A percentile compares a stretch with the other conserved stretches of the same genome.
phyloP scores from a whole-genome alignment of 768 basidiomycete species.

The Mycena belliarum region DNA sequence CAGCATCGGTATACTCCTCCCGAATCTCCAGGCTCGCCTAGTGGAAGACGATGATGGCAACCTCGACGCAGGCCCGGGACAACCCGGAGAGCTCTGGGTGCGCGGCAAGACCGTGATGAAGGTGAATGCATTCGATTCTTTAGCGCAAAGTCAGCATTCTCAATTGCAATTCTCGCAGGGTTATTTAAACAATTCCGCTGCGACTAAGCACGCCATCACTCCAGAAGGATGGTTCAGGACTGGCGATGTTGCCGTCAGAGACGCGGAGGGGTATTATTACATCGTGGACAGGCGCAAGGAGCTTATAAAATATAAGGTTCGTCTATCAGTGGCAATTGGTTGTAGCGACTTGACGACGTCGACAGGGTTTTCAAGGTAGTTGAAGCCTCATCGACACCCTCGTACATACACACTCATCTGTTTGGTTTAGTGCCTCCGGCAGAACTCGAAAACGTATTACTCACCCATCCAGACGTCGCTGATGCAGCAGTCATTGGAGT shows the following conservation, averaged over 20 bases:
- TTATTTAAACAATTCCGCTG: slow-evolving; percentile 70
- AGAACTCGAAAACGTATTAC: slow-evolving; percentile 75
- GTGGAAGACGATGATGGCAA: slow-evolving; percentile 57
- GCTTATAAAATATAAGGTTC: slow-evolving; percentile 73
- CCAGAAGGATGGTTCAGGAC: slow-evolving; percentile 86
- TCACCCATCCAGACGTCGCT: slow-evolving; percentile 73
- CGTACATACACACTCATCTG: neutral
- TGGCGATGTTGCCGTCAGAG: slow-evolving; percentile 73
- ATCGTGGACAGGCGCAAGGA: slow-evolving; percentile 79
- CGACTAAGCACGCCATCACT: slow-evolving; percentile 71
- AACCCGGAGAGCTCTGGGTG: slow-evolving; percentile 82
- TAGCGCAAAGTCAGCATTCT: neutral
- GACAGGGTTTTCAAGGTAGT: slow-evolving; percentile 73
- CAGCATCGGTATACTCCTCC: slow-evolving; percentile 67
- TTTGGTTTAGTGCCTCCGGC: slow-evolving; percentile 71
- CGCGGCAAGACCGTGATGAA: slow-evolving; percentile 82
- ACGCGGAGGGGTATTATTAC: slow-evolving; percentile 70
- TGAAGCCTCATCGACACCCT: too few species aligned
- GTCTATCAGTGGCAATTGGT: neutral
- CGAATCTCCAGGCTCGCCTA: slow-evolving; percentile 75
- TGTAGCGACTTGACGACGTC: neutral
- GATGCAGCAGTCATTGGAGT: slow-evolving; percentile 85
- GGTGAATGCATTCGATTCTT: slow-evolving; percentile 32
- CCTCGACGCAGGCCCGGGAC: slow-evolving; percentile 50
- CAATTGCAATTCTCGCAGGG: slow-evolving; percentile 44